These are phyloP conservation scores for Erythrobasidium hasegawianum DNA, from an alignment of 1,284 basidiomycete genomes.

Conservation along the genomic window DNA sequence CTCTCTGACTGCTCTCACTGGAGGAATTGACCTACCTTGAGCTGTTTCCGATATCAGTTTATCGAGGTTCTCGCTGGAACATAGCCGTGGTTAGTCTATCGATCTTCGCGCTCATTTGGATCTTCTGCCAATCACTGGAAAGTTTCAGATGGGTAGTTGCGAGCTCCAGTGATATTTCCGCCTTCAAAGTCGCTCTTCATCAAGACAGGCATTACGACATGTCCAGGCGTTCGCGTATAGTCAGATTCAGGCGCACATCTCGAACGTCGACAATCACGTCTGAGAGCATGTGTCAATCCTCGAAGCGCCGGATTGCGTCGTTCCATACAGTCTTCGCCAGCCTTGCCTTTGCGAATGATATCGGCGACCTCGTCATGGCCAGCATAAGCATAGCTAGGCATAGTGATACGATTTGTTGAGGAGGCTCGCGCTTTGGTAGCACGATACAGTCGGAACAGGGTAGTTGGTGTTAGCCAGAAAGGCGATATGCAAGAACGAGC, in stretches of 20 bases:
- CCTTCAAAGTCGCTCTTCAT: constrained; percentile 18
- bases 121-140: constrained; percentile 21
- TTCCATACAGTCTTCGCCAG: constrained; percentile 28
- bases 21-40: constrained; percentile 1
- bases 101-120: background rate
- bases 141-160: constrained; percentile 19
- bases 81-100: background rate
- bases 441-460: no score
- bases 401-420: background rate
- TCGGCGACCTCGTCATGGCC: constrained; percentile 24
- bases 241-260: constrained; percentile 3
- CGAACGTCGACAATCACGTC: constrained; percentile 27
- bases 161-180: constrained; percentile 25
- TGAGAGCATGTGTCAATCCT: background rate
- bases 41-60: constrained; percentile 16
- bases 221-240: background rate
- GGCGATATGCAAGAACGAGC: no score
- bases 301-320: background rate
- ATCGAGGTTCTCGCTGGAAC: constrained; percentile 14
- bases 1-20: no score
- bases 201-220: background rate
- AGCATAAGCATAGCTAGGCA: constrained; percentile 20
- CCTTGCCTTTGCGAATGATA: constrained; percentile 18
- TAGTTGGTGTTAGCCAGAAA: no score
- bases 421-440: no score